These are phyloP conservation scores for Fagopyrum esculentum DNA, from an alignment of 148 eudicot species.

Conservation along the genomic window DNA sequence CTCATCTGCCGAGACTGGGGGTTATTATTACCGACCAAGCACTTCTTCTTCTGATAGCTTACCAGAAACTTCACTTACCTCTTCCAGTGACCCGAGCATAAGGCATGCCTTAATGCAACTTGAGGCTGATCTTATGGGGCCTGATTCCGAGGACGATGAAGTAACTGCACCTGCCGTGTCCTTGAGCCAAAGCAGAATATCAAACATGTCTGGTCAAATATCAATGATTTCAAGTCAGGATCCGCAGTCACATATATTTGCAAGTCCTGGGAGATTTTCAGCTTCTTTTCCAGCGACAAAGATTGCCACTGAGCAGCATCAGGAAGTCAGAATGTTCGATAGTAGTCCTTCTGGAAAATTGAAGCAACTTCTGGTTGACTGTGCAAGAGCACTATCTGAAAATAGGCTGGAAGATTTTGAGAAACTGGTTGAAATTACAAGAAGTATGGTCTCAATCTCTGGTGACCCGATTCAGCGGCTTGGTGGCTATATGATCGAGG, in stretches of 20 bases:
- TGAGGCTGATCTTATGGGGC: slow-evolving; percentile 14
- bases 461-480: slow-evolving; percentile 56
- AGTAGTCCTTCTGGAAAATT: slow-evolving; percentile 28
- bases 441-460: slow-evolving; percentile 45
- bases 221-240: slow-evolving; percentile 1
- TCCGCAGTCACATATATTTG: background rate
- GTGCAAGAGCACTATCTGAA: slow-evolving; percentile 47
- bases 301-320: background rate
- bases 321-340: slow-evolving; percentile 20
- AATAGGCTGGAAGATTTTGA: slow-evolving; percentile 24
- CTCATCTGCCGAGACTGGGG: slow-evolving; percentile 10
- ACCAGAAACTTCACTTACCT: slow-evolving; percentile 2
- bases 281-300: background rate
- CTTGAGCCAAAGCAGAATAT: slow-evolving; percentile 6
- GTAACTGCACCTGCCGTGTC: slow-evolving; percentile 9
- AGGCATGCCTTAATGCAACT: slow-evolving; percentile 12
- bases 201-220: background rate
- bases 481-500: slow-evolving; percentile 63
- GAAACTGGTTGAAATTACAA: slow-evolving; percentile 40
- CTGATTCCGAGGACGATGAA: slow-evolving; percentile 8
- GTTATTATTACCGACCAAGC: slow-evolving; percentile 6
- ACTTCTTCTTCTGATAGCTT: slow-evolving; percentile 3
- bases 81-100: slow-evolving; percentile 9
- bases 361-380: slow-evolving; percentile 35
- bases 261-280: slow-evolving; percentile 2